Conservation (phyloP, 2,329 filamentous ascomycete species). For the Paracoccidioides lutzii region DNA sequence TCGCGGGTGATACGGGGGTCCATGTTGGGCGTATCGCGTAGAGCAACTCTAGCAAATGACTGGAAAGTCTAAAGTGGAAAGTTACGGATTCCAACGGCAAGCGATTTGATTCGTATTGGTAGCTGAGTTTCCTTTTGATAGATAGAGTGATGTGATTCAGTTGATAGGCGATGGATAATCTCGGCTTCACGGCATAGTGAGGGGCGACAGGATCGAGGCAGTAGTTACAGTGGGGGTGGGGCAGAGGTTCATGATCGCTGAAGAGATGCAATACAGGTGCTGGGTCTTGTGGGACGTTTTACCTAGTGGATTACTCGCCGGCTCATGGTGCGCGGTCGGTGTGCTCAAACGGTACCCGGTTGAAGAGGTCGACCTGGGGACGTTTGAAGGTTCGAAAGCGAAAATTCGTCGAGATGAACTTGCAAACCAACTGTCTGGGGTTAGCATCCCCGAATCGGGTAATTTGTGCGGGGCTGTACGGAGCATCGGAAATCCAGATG, state of each 20-base stretch:
- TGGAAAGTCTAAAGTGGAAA: background rate
- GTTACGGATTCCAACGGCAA: background rate
- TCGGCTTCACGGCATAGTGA: background rate
- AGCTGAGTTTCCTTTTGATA: background rate
- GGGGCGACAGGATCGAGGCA: background rate
- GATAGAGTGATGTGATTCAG: background rate
- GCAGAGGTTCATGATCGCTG: background rate
- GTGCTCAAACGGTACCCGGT: background rate
- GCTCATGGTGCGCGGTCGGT: background rate
- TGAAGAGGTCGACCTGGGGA: background rate
- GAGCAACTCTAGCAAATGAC: background rate
- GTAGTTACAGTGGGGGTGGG: background rate
- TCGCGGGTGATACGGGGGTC: constrained; percentile 29
- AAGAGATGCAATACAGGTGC: background rate
- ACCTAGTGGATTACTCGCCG: background rate
- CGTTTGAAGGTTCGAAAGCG: background rate
- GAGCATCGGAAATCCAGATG: background rate
- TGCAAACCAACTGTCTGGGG: no score
- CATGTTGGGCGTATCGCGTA: background rate
- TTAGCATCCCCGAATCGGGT: no score
- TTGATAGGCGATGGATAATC: background rate
- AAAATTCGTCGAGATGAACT: no score
- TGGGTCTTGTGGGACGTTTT: background rate
- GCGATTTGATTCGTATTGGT: background rate
- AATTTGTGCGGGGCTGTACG: background rate